Evolutionary conservation across 2,329 filamentous ascomycete genomes (phyloP), one percentile per base, ranked within the genome.

Genomic region (Fonsecaea multimorphosa): DNA sequence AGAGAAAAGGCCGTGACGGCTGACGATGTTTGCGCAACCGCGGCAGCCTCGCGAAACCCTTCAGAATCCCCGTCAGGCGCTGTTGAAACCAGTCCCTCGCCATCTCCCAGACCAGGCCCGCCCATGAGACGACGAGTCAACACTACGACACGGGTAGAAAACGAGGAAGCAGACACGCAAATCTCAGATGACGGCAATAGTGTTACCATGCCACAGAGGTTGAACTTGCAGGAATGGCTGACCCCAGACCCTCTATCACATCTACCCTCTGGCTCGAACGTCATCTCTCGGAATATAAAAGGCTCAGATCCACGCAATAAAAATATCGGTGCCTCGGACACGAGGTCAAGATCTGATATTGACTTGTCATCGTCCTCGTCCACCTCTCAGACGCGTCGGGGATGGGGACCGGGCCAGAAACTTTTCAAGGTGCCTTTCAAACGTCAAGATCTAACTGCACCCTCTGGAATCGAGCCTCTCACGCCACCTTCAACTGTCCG

Each of bases 101-200:
- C 40, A 8, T 64, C 68, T 52, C 67, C 69, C 24, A 70, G 69
- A 40, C 65, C 70, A 22, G 67, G 64, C 4, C 70, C 70, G 12
- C 65, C 65, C 2, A 58, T 56, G 27, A 61, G 61, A 63, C 66
- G 57, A 38, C 55, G 46, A 24, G 27, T 31, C n/a, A 58, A 57
- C 29, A 46, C 32, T n/a, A 36, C 46, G 22, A 60, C 6, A 11
- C 12, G 34, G 16, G 19, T 7, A 32, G 55, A 54, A 40, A 32
- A 59, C 16, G 54, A 61, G 19, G 44, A 19, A n/a, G 9, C 7
- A 11, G 16, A 22, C 8, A n/a, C 29, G 8, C 22, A 19, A 54
- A 49, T 29, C 31, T 14, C 11, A 27, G 11, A 51, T 14, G 29
- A 24, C 16, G 16, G 24, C 24, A n/a, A 46, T n/a, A 5, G n/a